Conservation (phyloP, 2,329 filamentous ascomycete genomes). For the Cercospora sp. region DNA sequence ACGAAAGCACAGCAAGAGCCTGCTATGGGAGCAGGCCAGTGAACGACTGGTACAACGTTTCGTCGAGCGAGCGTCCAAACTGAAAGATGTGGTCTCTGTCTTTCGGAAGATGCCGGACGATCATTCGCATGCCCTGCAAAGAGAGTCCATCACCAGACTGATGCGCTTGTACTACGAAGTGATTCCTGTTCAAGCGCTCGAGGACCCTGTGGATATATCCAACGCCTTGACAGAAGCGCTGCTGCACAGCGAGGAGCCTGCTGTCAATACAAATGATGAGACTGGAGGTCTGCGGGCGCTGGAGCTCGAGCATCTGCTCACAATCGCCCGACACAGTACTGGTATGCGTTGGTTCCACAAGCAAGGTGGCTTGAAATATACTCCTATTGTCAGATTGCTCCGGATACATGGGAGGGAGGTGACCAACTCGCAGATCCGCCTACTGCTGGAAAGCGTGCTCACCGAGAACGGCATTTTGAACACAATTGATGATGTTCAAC, state of each 20-base stretch:
- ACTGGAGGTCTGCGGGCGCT: slow-evolving; percentile 60
- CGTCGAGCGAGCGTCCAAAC: slow-evolving; percentile 72
- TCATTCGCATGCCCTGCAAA: slow-evolving; percentile 64
- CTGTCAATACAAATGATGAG: slow-evolving; percentile 42
- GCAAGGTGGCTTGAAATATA: slow-evolving; percentile 60
- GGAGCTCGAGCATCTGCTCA: slow-evolving; percentile 77
- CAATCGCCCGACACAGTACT: slow-evolving; percentile 76
- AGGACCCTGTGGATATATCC: slow-evolving; percentile 86
- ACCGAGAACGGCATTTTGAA: slow-evolving; percentile 51
- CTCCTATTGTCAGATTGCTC: slow-evolving; percentile 71
- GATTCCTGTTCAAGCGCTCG: slow-evolving; percentile 74
- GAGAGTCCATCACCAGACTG: slow-evolving; percentile 75
- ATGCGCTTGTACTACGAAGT: slow-evolving; percentile 83
- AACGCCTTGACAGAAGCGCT: slow-evolving; percentile 70
- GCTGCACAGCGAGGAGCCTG: slow-evolving; percentile 40
- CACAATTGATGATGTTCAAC: not conserved
- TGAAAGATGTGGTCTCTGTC: slow-evolving; percentile 75
- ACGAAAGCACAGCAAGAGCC: slow-evolving; percentile 37
- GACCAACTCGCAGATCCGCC: slow-evolving; percentile 42
- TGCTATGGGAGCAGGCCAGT: slow-evolving; percentile 69
- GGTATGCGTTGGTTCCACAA: slow-evolving; percentile 91
- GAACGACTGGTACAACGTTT: slow-evolving; percentile 72
- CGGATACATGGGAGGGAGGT: slow-evolving; percentile 52
- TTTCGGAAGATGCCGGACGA: slow-evolving; percentile 69
- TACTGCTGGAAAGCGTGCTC: slow-evolving; percentile 50